phyloP scores from a whole-genome alignment of 768 basidiomycete species.

The Pleurotus eryngii region DNA sequence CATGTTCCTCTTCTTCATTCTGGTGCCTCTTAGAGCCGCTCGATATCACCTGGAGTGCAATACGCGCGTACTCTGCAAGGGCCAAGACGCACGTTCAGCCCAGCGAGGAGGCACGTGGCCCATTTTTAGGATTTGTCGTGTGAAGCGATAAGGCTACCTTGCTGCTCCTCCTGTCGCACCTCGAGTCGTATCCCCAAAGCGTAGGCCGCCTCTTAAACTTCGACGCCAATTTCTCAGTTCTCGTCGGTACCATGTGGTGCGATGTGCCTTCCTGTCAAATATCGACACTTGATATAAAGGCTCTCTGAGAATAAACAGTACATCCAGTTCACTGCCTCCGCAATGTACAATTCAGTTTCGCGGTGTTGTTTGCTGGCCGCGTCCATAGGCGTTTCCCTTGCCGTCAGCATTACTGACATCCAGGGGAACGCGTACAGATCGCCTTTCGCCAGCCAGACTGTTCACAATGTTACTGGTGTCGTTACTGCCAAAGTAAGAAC shows the following conservation, averaged over 20 bases:
- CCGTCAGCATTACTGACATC: slow-evolving; percentile 45
- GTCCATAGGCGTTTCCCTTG: slow-evolving; percentile 22
- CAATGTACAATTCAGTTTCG: neutral
- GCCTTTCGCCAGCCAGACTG: slow-evolving; percentile 40
- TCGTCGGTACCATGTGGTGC: neutral
- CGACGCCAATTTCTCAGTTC: neutral
- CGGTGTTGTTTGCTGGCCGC: neutral
- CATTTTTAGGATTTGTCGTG: neutral
- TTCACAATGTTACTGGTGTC: slow-evolving; percentile 45
- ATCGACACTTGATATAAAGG: neutral
- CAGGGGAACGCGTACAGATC: slow-evolving; percentile 48
- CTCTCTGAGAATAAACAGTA: neutral
- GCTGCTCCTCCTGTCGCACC: neutral
- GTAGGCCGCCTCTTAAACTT: neutral
- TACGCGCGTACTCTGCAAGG: neutral
- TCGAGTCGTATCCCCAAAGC: neutral
- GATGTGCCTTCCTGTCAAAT: neutral
- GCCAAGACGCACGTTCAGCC: neutral
- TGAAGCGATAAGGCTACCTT: slow-evolving; percentile 1
- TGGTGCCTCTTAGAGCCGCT: no score
- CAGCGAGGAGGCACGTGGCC: neutral
- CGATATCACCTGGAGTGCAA: no score
- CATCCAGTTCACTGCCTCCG: neutral
- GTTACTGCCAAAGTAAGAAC: slow-evolving; percentile 49
- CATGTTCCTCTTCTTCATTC: no score